A percentile compares a stretch with the other conserved stretches of the same genome.
These are phyloP conservation scores for Penicillium sp. DNA, from an alignment of 2,329 filamentous ascomycete species.

Conservation along the genomic window DNA sequence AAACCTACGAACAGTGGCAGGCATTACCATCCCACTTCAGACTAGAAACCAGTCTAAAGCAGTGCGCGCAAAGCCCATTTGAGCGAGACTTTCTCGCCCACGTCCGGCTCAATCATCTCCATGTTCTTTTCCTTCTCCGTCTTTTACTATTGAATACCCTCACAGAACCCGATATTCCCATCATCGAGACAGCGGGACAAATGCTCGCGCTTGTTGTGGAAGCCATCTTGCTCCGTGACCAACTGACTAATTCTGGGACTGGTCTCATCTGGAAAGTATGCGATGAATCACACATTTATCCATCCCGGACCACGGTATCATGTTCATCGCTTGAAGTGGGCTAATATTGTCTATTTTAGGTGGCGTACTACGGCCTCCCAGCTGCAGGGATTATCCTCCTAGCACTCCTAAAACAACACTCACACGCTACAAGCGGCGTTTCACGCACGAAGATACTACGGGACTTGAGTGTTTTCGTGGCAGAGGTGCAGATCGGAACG, in stretches of 20 bases:
- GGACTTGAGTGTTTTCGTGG: constrained; percentile 27
- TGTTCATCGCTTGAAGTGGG: too few species aligned
- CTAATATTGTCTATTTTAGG: too few species aligned
- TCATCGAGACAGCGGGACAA: constrained; percentile 24
- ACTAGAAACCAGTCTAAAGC: constrained; percentile 19
- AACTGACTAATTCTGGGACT: constrained; percentile 25
- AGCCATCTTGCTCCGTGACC: constrained; percentile 24
- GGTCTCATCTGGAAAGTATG: constrained; percentile 27
- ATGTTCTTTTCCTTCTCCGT: constrained; percentile 25
- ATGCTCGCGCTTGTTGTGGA: constrained; percentile 27
- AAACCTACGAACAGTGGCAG: constrained; percentile 21
- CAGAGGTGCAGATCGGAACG: constrained; percentile 24
- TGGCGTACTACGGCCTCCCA: constrained; percentile 28
- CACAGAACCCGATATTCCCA: constrained; percentile 21
- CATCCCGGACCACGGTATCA: too few species aligned
- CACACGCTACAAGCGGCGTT: constrained; percentile 8
- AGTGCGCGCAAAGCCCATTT: constrained; percentile 19
- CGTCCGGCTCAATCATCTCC: constrained; percentile 24
- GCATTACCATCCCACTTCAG: constrained; percentile 21
- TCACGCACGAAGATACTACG: constrained; percentile 20
- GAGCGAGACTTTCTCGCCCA: constrained; percentile 24
- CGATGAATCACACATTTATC: neutral
- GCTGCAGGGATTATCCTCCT: constrained; percentile 28
- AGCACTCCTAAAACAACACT: constrained; percentile 22
- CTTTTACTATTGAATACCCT: constrained; percentile 21